phyloP scores from a whole-genome alignment of 495 filamentous ascomycete genomes.

The Penicillium simplicissimum region DNA sequence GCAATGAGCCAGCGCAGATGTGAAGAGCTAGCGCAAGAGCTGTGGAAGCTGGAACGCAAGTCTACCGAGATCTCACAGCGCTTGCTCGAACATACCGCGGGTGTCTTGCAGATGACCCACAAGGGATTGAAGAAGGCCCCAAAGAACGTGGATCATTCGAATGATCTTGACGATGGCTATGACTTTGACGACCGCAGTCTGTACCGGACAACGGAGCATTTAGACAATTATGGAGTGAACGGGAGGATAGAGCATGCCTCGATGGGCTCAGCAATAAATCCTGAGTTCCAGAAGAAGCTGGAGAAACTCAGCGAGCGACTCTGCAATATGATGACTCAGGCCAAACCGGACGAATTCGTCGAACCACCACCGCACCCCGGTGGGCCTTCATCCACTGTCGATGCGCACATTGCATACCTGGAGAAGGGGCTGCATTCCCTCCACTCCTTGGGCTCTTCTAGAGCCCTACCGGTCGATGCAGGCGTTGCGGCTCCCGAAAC shows the following conservation, averaged over 20 bases:
- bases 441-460: slow-evolving; percentile 28
- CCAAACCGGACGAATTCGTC: slow-evolving; percentile 49
- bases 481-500: slow-evolving; percentile 17
- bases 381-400: slow-evolving; percentile 33
- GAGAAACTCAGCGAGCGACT: slow-evolving; percentile 72
- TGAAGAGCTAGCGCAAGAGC: slow-evolving; percentile 77
- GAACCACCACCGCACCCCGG: slow-evolving; percentile 35
- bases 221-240: slow-evolving; percentile 53
- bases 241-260: slow-evolving; percentile 25
- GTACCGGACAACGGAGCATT: slow-evolving; percentile 69
- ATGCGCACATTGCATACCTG: slow-evolving; percentile 54
- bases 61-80: slow-evolving; percentile 68
- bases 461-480: background rate
- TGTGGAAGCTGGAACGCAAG: slow-evolving; percentile 74
- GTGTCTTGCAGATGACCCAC: slow-evolving; percentile 85
- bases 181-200: slow-evolving; percentile 80
- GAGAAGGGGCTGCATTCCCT: slow-evolving; percentile 47
- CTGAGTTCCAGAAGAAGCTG: slow-evolving; percentile 65
- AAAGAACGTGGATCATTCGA: slow-evolving; percentile 56
- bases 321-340: slow-evolving; percentile 63
- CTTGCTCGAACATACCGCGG: slow-evolving; percentile 88
- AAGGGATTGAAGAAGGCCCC: slow-evolving; percentile 56
- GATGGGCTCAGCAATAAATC: slow-evolving; percentile 23
- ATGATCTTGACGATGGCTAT: slow-evolving; percentile 62
- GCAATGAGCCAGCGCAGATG: slow-evolving; percentile 74